Base-by-base conservation (phyloP, 441 rosid species). In the Cnidoscolus chayamansa region DNA sequence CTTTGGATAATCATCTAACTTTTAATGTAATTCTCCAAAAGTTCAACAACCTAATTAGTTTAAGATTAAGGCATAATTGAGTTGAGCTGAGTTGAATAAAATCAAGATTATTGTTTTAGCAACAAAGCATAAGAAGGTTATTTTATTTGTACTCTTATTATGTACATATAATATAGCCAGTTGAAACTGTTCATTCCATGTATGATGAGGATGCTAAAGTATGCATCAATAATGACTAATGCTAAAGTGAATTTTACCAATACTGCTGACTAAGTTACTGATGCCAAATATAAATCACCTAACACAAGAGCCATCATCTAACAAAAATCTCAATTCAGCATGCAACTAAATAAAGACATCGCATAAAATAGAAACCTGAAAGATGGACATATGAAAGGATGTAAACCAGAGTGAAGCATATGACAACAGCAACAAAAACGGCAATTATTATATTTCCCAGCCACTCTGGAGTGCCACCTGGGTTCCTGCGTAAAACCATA, bases 401-500 rank as follows among this genome's bases (percentile, higher is more conserved):
- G 84, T 93, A 91, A 65, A 84, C 88, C 86, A 88, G 69, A 47
- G 96, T 88, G 77, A 92, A 82, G 86, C 91, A 88, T 58, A 88
- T 30, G 62, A 84, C 73, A 78, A 81, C 82, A 69, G 98, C 95
- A 55, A 95, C 76, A 63, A 81, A 75, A 78, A 79, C 79, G 50
- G 94, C 84, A 67, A 90, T 25, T 67, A 86, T 20, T 47, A 71
- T 76, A 72, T 68, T 91, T 65, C 88, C 89, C 86, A 91, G 77
- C 98, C 99, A 95, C 74, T 95, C 98, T 47, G 97, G 97, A 76
- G 85, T 81, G 80, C 85, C 73, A 0, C 99, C 97, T 5, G 97
- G 97, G 76, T 87, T 88, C 84, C 99, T 95, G 89, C 79, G 75
- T 45, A 63, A 45, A 58, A 70, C 75, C 68, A 78, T 25, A 37